A percentile compares a stretch with the other conserved stretches of the same genome.
Evolutionary conservation across 495 filamentous ascomycete genomes (phyloP).

Genomic region (Penicillium malachiteum): DNA sequence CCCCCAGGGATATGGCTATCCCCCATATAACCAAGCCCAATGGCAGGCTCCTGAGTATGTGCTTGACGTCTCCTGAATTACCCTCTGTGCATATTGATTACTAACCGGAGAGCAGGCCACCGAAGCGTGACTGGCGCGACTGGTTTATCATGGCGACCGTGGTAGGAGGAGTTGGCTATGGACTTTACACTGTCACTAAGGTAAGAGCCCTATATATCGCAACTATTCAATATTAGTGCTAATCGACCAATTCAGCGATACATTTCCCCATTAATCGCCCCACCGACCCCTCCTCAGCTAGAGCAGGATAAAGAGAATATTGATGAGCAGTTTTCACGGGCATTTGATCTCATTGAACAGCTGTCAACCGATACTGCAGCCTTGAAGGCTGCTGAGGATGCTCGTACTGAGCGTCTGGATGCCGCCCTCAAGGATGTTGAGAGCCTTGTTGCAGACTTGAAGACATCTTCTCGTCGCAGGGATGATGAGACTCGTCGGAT

Average conservation of each 20-base stretch:
- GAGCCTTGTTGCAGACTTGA: slow-evolving; percentile 74
- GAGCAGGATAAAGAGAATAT: slow-evolving; percentile 90
- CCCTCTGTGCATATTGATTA: not conserved
- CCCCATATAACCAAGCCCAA: slow-evolving; percentile 63
- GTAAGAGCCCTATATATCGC: slow-evolving; percentile 33
- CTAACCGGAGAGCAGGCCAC: slow-evolving; percentile 38
- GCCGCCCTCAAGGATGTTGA: slow-evolving; percentile 80
- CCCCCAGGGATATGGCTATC: slow-evolving; percentile 66
- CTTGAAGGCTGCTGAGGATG: slow-evolving; percentile 80
- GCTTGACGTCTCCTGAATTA: not conserved
- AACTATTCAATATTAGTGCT: slow-evolving; percentile 2
- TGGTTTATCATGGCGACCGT: slow-evolving; percentile 98
- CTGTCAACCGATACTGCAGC: slow-evolving; percentile 83
- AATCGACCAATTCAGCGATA: slow-evolving; percentile 62
- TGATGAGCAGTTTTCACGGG: slow-evolving; percentile 86
- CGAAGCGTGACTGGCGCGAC: slow-evolving; percentile 92
- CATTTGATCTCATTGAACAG: slow-evolving; percentile 89
- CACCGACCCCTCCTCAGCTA: slow-evolving; percentile 88
- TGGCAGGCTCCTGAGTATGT: slow-evolving; percentile 70
- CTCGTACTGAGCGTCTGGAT: slow-evolving; percentile 82
- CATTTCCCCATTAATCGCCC: slow-evolving; percentile 83
- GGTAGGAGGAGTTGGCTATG: slow-evolving; percentile 80
- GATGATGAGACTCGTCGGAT: slow-evolving; percentile 83
- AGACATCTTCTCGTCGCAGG: slow-evolving; percentile 69
- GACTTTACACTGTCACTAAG: slow-evolving; percentile 83